phyloP scores from a whole-genome alignment of 495 filamentous ascomycete genomes.

The Penicillium antarcticum region DNA sequence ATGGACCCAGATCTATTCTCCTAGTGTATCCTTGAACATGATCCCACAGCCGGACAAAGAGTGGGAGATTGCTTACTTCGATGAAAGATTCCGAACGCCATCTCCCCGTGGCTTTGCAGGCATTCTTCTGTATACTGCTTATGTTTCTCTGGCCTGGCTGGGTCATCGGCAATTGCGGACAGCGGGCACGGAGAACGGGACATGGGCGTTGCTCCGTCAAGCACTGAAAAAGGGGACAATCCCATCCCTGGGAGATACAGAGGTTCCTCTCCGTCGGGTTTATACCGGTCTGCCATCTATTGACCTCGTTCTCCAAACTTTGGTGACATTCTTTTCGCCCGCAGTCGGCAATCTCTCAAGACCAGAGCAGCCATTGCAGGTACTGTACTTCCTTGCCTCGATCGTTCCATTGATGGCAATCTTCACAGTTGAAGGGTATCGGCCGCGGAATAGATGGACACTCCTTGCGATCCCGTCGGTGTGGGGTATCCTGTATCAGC shows the following conservation, averaged over 20 bases:
- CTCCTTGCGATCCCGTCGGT: conserved; percentile 6
- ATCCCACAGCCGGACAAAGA: conserved; percentile 8
- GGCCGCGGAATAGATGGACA: conserved; percentile 13
- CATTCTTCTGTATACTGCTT: conserved; percentile 1
- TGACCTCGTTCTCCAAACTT: conserved; percentile 4
- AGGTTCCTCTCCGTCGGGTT: conserved; percentile 1
- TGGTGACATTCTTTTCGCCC: conserved; percentile 11
- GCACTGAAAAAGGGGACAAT: not conserved
- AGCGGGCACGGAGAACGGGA: conserved; percentile 7
- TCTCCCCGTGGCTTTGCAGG: not conserved
- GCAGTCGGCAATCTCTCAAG: not conserved
- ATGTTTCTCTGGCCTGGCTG: conserved; percentile 4
- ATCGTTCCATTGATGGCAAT: conserved; percentile 14
- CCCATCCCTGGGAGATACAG: not conserved
- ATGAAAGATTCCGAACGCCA: conserved; percentile 9
- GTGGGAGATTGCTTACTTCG: conserved; percentile 5
- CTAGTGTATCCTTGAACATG: conserved; percentile 14
- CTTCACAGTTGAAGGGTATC: conserved; percentile 15
- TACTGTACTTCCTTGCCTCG: conserved; percentile 13
- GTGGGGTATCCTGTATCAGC: conserved; percentile 16
- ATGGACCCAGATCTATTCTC: conserved; percentile 3
- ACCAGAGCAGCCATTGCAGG: conserved; percentile 10
- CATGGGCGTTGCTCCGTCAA: conserved; percentile 2
- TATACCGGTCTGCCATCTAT: conserved; percentile 4
- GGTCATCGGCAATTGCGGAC: conserved; percentile 5